Evolutionary conservation across 495 filamentous ascomycete species (phyloP), one percentile per base, ranked within the genome.

Genomic region (Apiosordaria backusii): DNA sequence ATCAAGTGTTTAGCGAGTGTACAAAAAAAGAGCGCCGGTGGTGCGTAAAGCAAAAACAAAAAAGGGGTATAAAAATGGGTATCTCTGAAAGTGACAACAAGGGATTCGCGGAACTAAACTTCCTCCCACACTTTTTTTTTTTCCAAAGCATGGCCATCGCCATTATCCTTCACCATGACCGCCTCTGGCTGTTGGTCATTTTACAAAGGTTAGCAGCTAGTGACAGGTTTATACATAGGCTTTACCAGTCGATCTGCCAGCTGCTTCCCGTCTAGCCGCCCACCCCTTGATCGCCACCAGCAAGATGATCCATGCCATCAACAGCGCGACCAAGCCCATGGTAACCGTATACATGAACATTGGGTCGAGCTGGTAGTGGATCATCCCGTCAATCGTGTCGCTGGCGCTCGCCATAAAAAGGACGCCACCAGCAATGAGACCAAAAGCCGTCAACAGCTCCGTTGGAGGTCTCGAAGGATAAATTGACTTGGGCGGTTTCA

Each of bases 261-360:
- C 57, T 23, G 66, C 57, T 74, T 93, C 87, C 65, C 80, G 85
- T 70, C 88, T 85, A 18, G 88, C 76, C 1, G 92, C 92, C 92
- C 92, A 97, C 19, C 92, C 94, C 77, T 96, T 97, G 70, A 97
- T 76, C n/a, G 94, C 88, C 60, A 97, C 85, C 3, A 90, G 75
- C 35, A 92, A 61, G 27, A 93, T 84, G 60, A 89, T 84, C 86
- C 90, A 95, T 0, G 92, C 89, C 92, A 97, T 95, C 45, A 96
- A 75, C 70, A 97, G 85, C 0, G 88, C 89, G 15, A 90, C 89
- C 50, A 94, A 72, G 4, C 94, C 94, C 85, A 97, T 89, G 25
- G 88, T 89, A 7, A 97, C 88, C 2, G 92, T 97, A 78, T 97
- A 95, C 66, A 91, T 85, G 77, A 97, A 96, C 94, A 97, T 97